Percentiles rank a stretch among this genome's conserved stretches.
phyloP scores from a whole-genome alignment of 306 rosid species.

The Amphicarpaea edgeworthii region DNA sequence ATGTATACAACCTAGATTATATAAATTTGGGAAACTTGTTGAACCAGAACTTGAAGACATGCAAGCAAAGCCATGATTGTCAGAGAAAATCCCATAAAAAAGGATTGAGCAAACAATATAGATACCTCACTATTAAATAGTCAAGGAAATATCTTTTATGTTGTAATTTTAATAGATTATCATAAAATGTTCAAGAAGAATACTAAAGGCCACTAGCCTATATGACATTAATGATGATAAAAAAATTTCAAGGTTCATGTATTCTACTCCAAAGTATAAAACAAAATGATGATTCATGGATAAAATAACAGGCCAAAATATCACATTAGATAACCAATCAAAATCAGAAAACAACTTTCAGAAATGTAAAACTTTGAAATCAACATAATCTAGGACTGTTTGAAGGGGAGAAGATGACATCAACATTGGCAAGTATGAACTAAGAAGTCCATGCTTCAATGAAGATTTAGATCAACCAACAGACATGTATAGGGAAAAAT shows the following conservation, averaged over 20 bases:
- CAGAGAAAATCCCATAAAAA: slow-evolving; percentile 79
- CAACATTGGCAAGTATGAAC: background rate
- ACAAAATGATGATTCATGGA: slow-evolving; percentile 23
- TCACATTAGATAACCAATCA: background rate
- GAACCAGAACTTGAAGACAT: slow-evolving; percentile 79
- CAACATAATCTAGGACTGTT: background rate
- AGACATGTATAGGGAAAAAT: background rate
- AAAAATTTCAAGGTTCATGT: too few species aligned
- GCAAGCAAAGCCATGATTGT: slow-evolving; percentile 82
- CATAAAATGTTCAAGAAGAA: too few species aligned
- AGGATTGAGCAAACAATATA: slow-evolving; percentile 74
- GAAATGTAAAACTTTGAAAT: background rate
- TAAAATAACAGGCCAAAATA: background rate
- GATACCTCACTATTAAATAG: slow-evolving; percentile 73
- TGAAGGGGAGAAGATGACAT: background rate
- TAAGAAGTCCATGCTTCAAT: background rate
- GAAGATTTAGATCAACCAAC: background rate
- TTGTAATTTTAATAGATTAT: slow-evolving; percentile 5
- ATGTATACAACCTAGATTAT: slow-evolving; percentile 1
- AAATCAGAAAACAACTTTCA: background rate
- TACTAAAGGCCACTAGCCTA: too few species aligned
- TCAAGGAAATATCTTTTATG: slow-evolving; percentile 59
- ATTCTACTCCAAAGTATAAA: slow-evolving; percentile 10
- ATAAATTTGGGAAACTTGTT: slow-evolving; percentile 63
- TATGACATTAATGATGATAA: too few species aligned